Evolutionary conservation across 805 yeast genomes (phyloP).

Genomic region (Citeromyces matritensis): DNA sequence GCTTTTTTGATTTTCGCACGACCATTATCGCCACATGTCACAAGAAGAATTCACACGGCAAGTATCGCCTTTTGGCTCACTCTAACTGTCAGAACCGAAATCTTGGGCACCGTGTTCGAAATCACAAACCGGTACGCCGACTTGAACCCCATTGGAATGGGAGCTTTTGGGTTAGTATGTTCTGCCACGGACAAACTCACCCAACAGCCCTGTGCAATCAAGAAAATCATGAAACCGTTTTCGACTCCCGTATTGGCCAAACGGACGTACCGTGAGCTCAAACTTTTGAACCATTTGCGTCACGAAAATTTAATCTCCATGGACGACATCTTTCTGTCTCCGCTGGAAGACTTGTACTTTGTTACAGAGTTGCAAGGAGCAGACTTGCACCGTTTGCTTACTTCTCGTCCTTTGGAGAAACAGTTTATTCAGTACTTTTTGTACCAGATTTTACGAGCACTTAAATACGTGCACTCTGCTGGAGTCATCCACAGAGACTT

Average conservation of each 20-base stretch:
- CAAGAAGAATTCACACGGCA: conserved; percentile 2
- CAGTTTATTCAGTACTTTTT: conserved; percentile 95
- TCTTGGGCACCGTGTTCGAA: conserved; percentile 91
- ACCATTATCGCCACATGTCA: conserved; percentile 1
- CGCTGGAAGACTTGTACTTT: conserved; percentile 88
- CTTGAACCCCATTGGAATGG: conserved; percentile 98
- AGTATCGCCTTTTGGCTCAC: neutral
- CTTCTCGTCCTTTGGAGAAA: conserved; percentile 87
- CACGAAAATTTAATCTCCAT: conserved; percentile 91
- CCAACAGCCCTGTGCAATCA: conserved; percentile 88
- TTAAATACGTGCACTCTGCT: conserved; percentile 90
- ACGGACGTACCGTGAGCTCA: conserved; percentile 91
- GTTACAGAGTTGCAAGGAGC: conserved; percentile 97
- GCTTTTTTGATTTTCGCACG: too few species aligned
- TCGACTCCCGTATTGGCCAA: conserved; percentile 90
- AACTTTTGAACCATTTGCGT: conserved; percentile 79
- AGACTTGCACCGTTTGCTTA: conserved; percentile 80
- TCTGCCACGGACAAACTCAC: conserved; percentile 89
- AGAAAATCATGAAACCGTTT: conserved; percentile 96
- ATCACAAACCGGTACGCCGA: conserved; percentile 83
- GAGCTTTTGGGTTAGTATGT: conserved; percentile 96
- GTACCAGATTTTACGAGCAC: conserved; percentile 88
- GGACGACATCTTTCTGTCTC: conserved; percentile 88
- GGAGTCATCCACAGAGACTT: conserved; percentile 90
- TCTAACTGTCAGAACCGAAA: conserved; percentile 48